A percentile compares a stretch with the other conserved stretches of the same genome.
phyloP scores from a whole-genome alignment of 1,139 yeast genomes.

The Zygosaccharomyces sapae region DNA sequence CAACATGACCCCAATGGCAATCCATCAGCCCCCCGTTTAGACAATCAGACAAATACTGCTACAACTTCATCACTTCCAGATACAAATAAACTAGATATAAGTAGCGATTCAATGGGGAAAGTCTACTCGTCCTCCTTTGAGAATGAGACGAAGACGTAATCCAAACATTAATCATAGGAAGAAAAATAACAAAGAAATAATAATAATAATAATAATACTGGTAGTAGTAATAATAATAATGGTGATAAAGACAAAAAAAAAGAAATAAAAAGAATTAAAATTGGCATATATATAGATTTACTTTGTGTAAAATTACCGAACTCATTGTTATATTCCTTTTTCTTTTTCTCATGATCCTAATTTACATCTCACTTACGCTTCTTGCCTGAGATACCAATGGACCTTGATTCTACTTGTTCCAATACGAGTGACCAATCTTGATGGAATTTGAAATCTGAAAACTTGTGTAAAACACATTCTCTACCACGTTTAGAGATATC shows the following conservation, averaged over 20 bases:
- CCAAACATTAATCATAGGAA: conserved; percentile 2
- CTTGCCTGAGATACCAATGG: conserved; percentile 1
- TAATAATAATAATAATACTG: not conserved
- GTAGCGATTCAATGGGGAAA: not conserved
- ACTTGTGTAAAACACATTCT: conserved; percentile 51
- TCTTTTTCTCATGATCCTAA: no score
- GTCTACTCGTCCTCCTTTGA: not conserved
- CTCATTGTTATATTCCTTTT: no score
- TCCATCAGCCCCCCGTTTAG: conserved; percentile 21
- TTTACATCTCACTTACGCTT: conserved; percentile 10
- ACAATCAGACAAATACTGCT: conserved; percentile 24
- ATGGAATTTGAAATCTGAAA: conserved; percentile 65
- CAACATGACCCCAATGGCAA: conserved; percentile 12
- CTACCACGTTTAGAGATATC: conserved; percentile 51
- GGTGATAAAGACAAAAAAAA: no score
- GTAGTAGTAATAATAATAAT: no score
- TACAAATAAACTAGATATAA: conserved; percentile 19
- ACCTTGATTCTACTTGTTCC: conserved; percentile 24
- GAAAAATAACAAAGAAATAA: not conserved
- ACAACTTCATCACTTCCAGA: conserved; percentile 28
- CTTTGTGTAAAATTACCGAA: no score
- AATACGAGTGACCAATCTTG: conserved; percentile 53
- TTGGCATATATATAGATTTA: no score
- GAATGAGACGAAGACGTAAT: not conserved
- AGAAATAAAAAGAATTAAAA: no score